These are phyloP conservation scores for Apiotrichum laibachii DNA, from an alignment of 1,284 basidiomycete species.

Conservation along the genomic window DNA sequence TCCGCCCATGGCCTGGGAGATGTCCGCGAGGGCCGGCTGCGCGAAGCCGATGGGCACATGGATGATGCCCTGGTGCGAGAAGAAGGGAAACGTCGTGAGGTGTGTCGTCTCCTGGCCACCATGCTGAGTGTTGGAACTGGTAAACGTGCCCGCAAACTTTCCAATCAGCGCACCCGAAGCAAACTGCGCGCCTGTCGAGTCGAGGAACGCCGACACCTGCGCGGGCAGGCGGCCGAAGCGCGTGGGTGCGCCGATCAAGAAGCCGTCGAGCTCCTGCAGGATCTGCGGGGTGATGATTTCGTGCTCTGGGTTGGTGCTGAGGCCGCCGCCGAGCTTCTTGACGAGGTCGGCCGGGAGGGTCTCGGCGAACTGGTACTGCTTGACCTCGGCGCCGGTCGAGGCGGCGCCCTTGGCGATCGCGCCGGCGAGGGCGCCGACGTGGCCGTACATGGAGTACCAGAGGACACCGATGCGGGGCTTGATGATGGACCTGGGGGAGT, in stretches of 20 bases:
- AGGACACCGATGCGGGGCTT: constrained; percentile 69
- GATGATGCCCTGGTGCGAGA: constrained; percentile 62
- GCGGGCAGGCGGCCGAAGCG: constrained; percentile 59
- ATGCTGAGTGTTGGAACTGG: constrained; percentile 43
- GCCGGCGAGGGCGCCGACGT: constrained; percentile 74
- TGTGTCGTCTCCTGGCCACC: constrained; percentile 59
- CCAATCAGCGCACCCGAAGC: constrained; percentile 65
- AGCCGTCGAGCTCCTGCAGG: constrained; percentile 60
- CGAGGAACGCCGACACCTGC: constrained; percentile 58
- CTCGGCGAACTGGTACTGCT: constrained; percentile 73
- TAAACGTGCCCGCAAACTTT: constrained; percentile 60
- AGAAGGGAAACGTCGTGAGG: constrained; percentile 64
- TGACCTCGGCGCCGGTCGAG: constrained; percentile 65
- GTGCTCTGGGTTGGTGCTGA: constrained; percentile 57
- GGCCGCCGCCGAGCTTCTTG: constrained; percentile 66
- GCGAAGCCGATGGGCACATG: constrained; percentile 77
- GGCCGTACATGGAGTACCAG: constrained; percentile 79
- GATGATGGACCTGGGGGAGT: neutral
- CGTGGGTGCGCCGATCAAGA: constrained; percentile 69
- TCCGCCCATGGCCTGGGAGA: constrained; percentile 68
- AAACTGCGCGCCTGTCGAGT: constrained; percentile 74
- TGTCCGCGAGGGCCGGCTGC: constrained; percentile 58
- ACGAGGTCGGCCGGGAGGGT: constrained; percentile 77
- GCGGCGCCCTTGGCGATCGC: constrained; percentile 68
- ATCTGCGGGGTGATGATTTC: constrained; percentile 66